Conservation (phyloP, 164 flowering plant genomes). For the Tetracentron sinense region DNA sequence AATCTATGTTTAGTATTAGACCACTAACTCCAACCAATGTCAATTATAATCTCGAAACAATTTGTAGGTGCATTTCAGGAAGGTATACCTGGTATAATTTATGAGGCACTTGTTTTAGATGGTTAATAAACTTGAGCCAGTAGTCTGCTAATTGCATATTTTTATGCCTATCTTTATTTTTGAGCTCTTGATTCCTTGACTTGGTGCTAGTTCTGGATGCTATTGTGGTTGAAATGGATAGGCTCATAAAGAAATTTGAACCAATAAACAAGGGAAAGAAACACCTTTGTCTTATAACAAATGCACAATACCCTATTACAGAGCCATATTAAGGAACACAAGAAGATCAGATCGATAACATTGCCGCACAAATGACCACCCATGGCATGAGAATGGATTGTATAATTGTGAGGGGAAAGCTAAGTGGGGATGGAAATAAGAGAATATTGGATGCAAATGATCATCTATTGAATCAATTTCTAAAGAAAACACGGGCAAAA, state of each 20-base stretch:
- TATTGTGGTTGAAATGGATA: slow-evolving; percentile 91
- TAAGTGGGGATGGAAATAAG: slow-evolving; percentile 32
- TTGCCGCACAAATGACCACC: slow-evolving; percentile 65
- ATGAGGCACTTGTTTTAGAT: background rate
- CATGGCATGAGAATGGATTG: slow-evolving; percentile 84
- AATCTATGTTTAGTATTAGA: too few species aligned
- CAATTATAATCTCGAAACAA: too few species aligned
- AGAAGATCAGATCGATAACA: slow-evolving; percentile 75
- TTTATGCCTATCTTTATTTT: too few species aligned
- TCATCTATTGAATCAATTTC: slow-evolving; percentile 45
- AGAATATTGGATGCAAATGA: slow-evolving; percentile 68
- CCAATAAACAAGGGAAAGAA: slow-evolving; percentile 82
- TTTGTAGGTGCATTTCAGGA: too few species aligned
- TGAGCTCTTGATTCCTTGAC: slow-evolving; percentile 50
- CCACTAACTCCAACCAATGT: too few species aligned
- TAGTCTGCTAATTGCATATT: too few species aligned
- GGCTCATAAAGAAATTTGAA: slow-evolving; percentile 85
- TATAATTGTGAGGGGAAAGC: slow-evolving; percentile 53
- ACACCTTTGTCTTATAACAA: slow-evolving; percentile 82
- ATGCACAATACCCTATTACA: slow-evolving; percentile 60
- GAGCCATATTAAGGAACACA: slow-evolving; percentile 85
- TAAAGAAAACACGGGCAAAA: slow-evolving; percentile 52
- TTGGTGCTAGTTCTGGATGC: slow-evolving; percentile 76
- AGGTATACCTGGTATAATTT: background rate
- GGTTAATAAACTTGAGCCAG: too few species aligned